Evolutionary conservation across 345 rosid species (phyloP).

Genomic region (Toxicodendron radicans): DNA sequence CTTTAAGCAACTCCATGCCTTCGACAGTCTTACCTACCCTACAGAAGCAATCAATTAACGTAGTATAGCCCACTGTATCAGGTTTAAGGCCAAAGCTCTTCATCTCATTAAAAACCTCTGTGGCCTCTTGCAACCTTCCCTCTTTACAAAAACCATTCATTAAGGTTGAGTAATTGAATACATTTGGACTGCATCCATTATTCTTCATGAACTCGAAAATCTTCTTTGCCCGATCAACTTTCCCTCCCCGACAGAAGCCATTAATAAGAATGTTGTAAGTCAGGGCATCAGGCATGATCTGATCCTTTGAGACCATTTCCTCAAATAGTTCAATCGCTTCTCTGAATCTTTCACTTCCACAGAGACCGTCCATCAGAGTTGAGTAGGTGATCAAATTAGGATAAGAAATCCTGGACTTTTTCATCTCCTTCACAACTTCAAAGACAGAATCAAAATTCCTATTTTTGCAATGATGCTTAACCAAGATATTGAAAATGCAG

Average conservation of each 20-base stretch:
- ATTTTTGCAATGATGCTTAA: slow-evolving; percentile 77
- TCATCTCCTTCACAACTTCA: slow-evolving; percentile 76
- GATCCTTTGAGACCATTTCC: slow-evolving; percentile 74
- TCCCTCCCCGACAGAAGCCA: slow-evolving; percentile 73
- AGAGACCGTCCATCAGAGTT: slow-evolving; percentile 64
- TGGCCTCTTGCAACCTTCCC: slow-evolving; percentile 61
- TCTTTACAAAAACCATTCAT: slow-evolving; percentile 72
- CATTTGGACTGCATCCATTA: slow-evolving; percentile 71
- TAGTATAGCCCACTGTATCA: slow-evolving; percentile 73
- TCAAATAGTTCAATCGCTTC: slow-evolving; percentile 78
- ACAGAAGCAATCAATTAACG: slow-evolving; percentile 72
- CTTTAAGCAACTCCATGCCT: slow-evolving; percentile 60
- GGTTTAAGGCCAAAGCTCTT: slow-evolving; percentile 57
- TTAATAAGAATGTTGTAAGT: slow-evolving; percentile 70
- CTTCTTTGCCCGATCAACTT: slow-evolving; percentile 69
- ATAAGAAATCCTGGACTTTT: slow-evolving; percentile 50
- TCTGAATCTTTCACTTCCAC: slow-evolving; percentile 53
- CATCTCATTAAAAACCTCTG: slow-evolving; percentile 53
- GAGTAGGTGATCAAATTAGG: slow-evolving; percentile 81
- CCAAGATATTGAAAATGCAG: slow-evolving; percentile 85
- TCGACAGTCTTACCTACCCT: slow-evolving; percentile 49
- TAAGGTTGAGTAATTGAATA: slow-evolving; percentile 63
- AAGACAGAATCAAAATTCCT: slow-evolving; percentile 61
- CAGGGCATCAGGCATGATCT: slow-evolving; percentile 74
- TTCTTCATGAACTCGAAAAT: slow-evolving; percentile 81